Percentiles rank a stretch among this genome's conserved stretches.
These are phyloP conservation scores for Erythrophleum ivorense DNA, from an alignment of 331 rosid genomes.

Conservation along the genomic window DNA sequence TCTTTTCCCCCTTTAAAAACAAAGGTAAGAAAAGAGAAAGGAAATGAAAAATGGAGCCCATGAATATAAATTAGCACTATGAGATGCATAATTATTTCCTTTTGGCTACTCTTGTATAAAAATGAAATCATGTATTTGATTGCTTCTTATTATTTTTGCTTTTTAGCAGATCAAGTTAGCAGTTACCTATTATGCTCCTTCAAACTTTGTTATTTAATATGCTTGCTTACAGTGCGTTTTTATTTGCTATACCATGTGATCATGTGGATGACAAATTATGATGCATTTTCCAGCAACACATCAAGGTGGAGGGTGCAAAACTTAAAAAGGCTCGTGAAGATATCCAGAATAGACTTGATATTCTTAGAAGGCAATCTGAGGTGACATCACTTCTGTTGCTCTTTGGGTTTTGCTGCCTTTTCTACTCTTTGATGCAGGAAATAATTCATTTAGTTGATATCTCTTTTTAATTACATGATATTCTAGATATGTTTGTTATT, in stretches of 20 bases:
- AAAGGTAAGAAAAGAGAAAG: conserved; percentile 13
- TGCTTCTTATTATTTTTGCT: not conserved
- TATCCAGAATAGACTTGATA: conserved; percentile 76
- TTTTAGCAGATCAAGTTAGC: conserved; percentile 9
- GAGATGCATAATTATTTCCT: conserved; percentile 13
- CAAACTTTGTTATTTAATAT: conserved; percentile 29
- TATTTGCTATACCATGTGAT: conserved; percentile 27
- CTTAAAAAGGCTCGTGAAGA: conserved; percentile 76
- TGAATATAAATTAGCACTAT: conserved; percentile 1
- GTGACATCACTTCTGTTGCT: conserved; percentile 44
- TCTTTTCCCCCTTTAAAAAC: not conserved
- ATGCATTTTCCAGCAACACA: conserved; percentile 63
- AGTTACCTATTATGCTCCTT: conserved; percentile 15
- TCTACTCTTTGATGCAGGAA: conserved; percentile 28
- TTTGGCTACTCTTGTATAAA: not conserved
- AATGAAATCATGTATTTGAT: conserved; percentile 17
- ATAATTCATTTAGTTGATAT: not conserved
- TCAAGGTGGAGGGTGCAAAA: conserved; percentile 65
- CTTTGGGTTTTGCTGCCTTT: conserved; percentile 22
- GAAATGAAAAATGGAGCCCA: conserved; percentile 22
- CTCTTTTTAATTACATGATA: conserved; percentile 17
- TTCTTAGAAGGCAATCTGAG: conserved; percentile 81
- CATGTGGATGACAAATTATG: conserved; percentile 26
- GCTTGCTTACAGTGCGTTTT: conserved; percentile 32
- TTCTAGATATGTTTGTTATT: conserved; percentile 22